Conservation (phyloP, 1,284 basidiomycete species). For the Ustilago trichophora region DNA sequence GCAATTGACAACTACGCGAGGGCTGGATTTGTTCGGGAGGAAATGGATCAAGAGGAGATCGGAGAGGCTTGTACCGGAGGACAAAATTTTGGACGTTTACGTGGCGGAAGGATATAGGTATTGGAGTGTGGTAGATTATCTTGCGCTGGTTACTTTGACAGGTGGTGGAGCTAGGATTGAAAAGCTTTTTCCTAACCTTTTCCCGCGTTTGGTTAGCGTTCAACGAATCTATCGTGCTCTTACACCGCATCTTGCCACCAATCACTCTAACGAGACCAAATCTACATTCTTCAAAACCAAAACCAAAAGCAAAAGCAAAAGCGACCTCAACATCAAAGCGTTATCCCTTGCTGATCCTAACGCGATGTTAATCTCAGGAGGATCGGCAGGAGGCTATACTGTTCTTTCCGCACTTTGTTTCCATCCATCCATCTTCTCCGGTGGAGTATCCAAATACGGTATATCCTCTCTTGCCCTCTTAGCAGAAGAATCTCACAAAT, state of each 20-base stretch:
- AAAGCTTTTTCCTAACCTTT: slow-evolving; percentile 26
- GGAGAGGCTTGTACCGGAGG: slow-evolving; percentile 41
- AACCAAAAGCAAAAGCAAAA: neutral
- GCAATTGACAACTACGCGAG: slow-evolving; percentile 49
- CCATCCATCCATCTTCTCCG: slow-evolving; percentile 35
- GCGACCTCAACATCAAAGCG: no score
- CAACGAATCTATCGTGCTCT: slow-evolving; percentile 36
- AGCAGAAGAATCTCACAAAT: slow-evolving; percentile 73
- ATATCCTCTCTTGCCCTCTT: slow-evolving; percentile 27
- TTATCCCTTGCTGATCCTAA: slow-evolving; percentile 30
- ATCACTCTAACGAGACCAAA: no score
- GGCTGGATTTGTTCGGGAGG: slow-evolving; percentile 7
- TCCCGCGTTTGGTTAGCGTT: slow-evolving; percentile 33
- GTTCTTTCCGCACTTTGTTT: slow-evolving; percentile 70
- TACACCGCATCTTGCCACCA: slow-evolving; percentile 14
- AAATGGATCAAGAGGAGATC: neutral
- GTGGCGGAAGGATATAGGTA: slow-evolving; percentile 47
- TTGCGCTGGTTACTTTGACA: slow-evolving; percentile 27
- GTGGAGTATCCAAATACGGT: slow-evolving; percentile 39
- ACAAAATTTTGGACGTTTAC: slow-evolving; percentile 55
- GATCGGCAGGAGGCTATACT: slow-evolving; percentile 73
- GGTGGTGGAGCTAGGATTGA: slow-evolving; percentile 8
- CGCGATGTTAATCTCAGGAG: slow-evolving; percentile 40
- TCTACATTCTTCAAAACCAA: no score
- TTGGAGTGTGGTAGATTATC: slow-evolving; percentile 55